phyloP scores from a whole-genome alignment of 306 rosid species.

The Arachis hypogaea region DNA sequence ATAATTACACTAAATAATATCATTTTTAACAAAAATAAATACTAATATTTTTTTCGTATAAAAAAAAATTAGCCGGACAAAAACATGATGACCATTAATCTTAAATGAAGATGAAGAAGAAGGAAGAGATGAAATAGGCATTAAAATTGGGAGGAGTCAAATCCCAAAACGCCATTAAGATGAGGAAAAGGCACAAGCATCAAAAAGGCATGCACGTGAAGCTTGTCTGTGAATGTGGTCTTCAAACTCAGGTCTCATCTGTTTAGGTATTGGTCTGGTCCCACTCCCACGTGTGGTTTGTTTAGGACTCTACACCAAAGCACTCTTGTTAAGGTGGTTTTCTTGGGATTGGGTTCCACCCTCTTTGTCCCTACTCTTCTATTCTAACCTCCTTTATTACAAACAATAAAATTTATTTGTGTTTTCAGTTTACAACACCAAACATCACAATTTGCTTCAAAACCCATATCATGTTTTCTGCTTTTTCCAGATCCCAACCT shows the following conservation, averaged over 20 bases:
- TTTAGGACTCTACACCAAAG: slow-evolving; percentile 27
- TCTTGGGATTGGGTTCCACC: slow-evolving; percentile 43
- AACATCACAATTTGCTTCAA: not conserved
- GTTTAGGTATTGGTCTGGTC: slow-evolving; percentile 29
- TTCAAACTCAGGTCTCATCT: not conserved
- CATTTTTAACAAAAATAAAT: too few relatives aligned
- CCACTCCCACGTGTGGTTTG: slow-evolving; percentile 50
- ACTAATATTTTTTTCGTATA: too few relatives aligned
- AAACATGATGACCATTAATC: too few relatives aligned
- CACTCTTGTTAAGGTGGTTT: slow-evolving; percentile 40
- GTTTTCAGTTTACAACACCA: too few relatives aligned
- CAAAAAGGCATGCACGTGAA: slow-evolving; percentile 70
- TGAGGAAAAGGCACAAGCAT: slow-evolving; percentile 51
- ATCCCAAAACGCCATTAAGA: slow-evolving; percentile 28
- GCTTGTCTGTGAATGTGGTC: not conserved
- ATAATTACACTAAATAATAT: too few relatives aligned
- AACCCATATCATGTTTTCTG: slow-evolving; percentile 50
- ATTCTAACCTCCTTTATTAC: too few relatives aligned
- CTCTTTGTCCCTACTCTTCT: slow-evolving; percentile 16
- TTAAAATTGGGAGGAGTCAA: slow-evolving; percentile 18
- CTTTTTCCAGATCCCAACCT: slow-evolving; percentile 58
- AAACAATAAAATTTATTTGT: too few relatives aligned
- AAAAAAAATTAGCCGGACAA: too few relatives aligned
- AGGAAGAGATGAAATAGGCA: not conserved
- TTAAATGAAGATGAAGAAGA: not conserved